Conservation (phyloP, 2,329 filamentous ascomycete genomes). For the Fusarium vanettenii region DNA sequence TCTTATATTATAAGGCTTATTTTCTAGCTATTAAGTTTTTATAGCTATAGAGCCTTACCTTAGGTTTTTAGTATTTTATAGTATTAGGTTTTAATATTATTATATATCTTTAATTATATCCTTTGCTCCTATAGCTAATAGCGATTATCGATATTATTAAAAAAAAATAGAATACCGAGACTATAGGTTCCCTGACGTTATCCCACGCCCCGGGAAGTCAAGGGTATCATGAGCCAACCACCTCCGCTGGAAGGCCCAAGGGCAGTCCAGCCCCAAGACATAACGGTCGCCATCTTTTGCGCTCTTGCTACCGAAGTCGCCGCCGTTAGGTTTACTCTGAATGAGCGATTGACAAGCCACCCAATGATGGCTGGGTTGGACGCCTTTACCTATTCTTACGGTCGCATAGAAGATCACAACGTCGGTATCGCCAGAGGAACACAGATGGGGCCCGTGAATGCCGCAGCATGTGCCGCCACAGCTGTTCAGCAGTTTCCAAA, state of each 20-base stretch:
- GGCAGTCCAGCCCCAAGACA: not conserved
- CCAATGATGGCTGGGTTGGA: not conserved
- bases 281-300: not conserved
- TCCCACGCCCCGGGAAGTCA: not conserved
- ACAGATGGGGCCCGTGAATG: not conserved
- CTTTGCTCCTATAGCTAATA: no score
- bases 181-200: not conserved
- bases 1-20: no score
- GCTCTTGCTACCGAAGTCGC: not conserved
- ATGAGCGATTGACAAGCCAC: not conserved
- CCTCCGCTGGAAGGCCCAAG: not conserved
- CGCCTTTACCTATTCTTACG: not conserved
- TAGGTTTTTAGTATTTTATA: no score
- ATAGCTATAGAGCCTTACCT: no score
- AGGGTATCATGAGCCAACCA: not conserved
- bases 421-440: not conserved
- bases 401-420: not conserved
- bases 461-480: not conserved
- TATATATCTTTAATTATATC: no score
- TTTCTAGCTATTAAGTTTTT: no score
- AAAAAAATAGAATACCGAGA: no score
- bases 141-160: no score
- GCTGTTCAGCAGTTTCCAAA: not conserved
- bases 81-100: no score
- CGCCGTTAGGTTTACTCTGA: not conserved